Evolutionary conservation across 2,329 filamentous ascomycete genomes (phyloP), one percentile per base, ranked within the genome.

Genomic region (Cryphonectria nitschkei): DNA sequence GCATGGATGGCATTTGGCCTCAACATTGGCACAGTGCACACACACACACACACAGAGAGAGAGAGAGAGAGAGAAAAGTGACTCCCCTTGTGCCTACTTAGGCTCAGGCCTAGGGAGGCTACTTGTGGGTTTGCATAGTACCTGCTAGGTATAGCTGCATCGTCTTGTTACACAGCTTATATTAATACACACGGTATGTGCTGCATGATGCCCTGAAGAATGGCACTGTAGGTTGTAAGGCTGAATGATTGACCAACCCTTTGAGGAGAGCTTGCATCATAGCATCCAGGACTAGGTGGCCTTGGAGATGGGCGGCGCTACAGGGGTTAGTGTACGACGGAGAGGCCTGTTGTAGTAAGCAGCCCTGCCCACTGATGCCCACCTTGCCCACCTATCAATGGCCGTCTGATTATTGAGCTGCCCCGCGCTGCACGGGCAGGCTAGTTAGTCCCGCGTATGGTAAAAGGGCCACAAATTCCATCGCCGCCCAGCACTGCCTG

Each of bases 371-470:
- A 46, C 37, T 29, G 4, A 39, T 16, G 41, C 29, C 70, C 69
- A 63, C 70, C 70, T 72, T 16, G 41, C 29, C 70, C 69, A 63
- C 70, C 70, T 72, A 72, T 72, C 70, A 72, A 52, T 65, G 65
- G 41, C 34, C 58, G 61, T 52, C 63, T 63, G 70, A 66, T 72
- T 72, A 58, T 52, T 71, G 67, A 67, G 46, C 67, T 46, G 65
- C 68, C 68, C 70, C 70, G 67, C 67, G 70, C 70, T 69, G 60
- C 58, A 62, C 56, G 56, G 61, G 61, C 61, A 64, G 61, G 61
- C 54, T 58, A 58, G 54, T 14, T 58, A 8, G 54, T 58, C 61
- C 61, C 61, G 32, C 61, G 39, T 29, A 64, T 22, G n/a, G n/a
- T 63, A 22, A 41, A 41, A 63, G 66, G 58, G 70, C 70, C 70